A percentile compares a stretch with the other conserved stretches of the same genome.
These are phyloP conservation scores for Fagopyrum tataricum DNA, from an alignment of 148 eudicot genomes.

Conservation along the genomic window DNA sequence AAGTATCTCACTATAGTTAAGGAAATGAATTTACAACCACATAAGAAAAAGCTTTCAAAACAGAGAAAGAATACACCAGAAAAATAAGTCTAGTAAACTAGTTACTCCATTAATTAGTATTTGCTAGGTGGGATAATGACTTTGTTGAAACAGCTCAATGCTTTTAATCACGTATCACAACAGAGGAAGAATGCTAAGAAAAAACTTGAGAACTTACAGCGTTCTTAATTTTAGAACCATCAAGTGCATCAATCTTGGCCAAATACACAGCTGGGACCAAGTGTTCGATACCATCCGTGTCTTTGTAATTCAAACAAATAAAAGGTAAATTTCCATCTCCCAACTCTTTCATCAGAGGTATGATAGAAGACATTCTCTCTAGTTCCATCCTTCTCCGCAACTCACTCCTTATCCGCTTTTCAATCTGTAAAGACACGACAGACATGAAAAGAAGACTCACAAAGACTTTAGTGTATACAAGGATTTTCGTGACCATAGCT, in stretches of 20 bases:
- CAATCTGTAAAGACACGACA: constrained; percentile 32
- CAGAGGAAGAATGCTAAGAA: constrained; percentile 9
- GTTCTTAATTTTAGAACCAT: constrained; percentile 46
- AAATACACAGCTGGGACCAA: constrained; percentile 70
- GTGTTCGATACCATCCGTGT: constrained; percentile 62
- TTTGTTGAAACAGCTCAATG: not conserved
- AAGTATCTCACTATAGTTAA: not conserved
- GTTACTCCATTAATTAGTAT: not conserved
- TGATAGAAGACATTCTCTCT: constrained; percentile 67
- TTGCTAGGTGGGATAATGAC: not conserved
- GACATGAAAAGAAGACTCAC: not conserved
- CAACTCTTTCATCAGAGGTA: constrained; percentile 52
- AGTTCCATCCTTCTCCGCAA: constrained; percentile 66
- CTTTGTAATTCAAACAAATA: constrained; percentile 61
- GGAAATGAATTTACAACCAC: not conserved
- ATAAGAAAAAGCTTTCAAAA: not conserved
- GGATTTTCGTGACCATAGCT: not conserved
- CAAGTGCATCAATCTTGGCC: constrained; percentile 61
- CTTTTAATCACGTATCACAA: not conserved
- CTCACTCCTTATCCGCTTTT: constrained; percentile 57
- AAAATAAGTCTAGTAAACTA: not conserved
- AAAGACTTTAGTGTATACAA: not conserved
- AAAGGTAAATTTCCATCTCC: constrained; percentile 68
- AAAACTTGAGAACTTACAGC: constrained; percentile 41
- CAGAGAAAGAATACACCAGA: not conserved